Conservation (phyloP, 805 yeast species). For the Zygotorulaspora sp. region DNA sequence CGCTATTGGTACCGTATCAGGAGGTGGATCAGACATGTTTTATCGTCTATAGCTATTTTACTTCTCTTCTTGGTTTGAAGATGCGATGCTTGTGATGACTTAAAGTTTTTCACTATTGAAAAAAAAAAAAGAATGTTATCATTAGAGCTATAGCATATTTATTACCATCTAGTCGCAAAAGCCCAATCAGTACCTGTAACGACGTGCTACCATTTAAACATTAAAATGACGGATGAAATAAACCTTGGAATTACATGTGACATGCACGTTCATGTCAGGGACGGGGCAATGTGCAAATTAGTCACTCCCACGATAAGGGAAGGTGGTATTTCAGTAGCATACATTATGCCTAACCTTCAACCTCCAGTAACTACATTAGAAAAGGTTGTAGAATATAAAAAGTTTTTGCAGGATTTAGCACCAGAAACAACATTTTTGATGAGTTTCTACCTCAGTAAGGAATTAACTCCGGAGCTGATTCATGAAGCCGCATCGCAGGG, state of each 20-base stretch:
- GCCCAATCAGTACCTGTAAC: no score
- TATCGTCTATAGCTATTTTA: no score
- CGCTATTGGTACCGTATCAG: slow-evolving; percentile 52
- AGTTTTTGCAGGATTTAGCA: slow-evolving; percentile 55
- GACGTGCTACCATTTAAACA: no score
- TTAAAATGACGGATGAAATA: slow-evolving; percentile 13
- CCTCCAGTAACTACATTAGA: slow-evolving; percentile 86
- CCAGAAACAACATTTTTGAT: slow-evolving; percentile 85
- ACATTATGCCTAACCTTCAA: slow-evolving; percentile 91
- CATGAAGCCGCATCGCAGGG: slow-evolving; percentile 67
- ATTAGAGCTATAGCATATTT: no score
- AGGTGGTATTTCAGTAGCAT: slow-evolving; percentile 90
- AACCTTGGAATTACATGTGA: slow-evolving; percentile 75
- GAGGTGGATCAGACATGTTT: slow-evolving; percentile 3
- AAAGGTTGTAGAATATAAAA: slow-evolving; percentile 65
- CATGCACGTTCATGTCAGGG: slow-evolving; percentile 94
- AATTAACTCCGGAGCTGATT: slow-evolving; percentile 80
- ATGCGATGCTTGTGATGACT: neutral
- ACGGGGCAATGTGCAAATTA: slow-evolving; percentile 86
- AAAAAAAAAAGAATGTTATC: neutral
- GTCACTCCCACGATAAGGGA: slow-evolving; percentile 84
- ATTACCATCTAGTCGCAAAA: no score
- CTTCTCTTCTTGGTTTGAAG: no score
- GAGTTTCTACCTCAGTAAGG: slow-evolving; percentile 79
- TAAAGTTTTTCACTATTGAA: neutral